Evolutionary conservation across 2,329 filamentous ascomycete genomes (phyloP), one percentile per base, ranked within the genome.

Genomic region (Verticillium tricorpus): DNA sequence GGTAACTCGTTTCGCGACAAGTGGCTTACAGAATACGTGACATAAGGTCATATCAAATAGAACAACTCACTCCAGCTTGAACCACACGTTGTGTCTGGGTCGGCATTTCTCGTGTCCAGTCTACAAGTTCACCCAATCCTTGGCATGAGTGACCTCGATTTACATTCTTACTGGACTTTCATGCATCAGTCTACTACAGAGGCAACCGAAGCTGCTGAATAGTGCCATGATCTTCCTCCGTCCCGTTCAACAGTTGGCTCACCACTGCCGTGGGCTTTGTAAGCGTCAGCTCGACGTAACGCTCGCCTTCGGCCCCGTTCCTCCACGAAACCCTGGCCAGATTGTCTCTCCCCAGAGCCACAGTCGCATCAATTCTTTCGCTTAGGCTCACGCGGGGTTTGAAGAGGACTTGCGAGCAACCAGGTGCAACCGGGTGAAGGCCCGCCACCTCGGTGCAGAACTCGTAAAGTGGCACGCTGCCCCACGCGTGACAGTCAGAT

Each of bases 371-470:
- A 12, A 74, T 57, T 2, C 37, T 54, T 52, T 57, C 15, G 31
- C 66, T 69, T 25, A 74, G 57, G 2, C 60, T 34, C 22, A 74
- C 54, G 1, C 72, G 64, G 2, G 72, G 72, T 62, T 68, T 66
- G 59, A 74, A 73, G 4, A 67, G 35, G 2, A 74, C 56, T 22
- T 63, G 67, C 5, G 59, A 34, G 17, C 63, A 62, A 0, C 71
- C 72, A n/a, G 45, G 45, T 11, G 45, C 45, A 22, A 52, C n/a
- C n/a, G 45, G 45, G 4, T 19, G n/a, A 6, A 52, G 8, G 11
- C 45, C 45, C 19, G 61, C 62, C 3, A 66, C 58, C 39, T 67
- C 66, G 3, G 64, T 63, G 40, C 60, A 62, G 32, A 65, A 64
- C 56, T 68, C 67, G 50, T 66, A 66, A 5, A 68, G 31, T 1